Evolutionary conservation across 1,139 yeast genomes (phyloP).

Genomic region (Suhomyces wounanorum): DNA sequence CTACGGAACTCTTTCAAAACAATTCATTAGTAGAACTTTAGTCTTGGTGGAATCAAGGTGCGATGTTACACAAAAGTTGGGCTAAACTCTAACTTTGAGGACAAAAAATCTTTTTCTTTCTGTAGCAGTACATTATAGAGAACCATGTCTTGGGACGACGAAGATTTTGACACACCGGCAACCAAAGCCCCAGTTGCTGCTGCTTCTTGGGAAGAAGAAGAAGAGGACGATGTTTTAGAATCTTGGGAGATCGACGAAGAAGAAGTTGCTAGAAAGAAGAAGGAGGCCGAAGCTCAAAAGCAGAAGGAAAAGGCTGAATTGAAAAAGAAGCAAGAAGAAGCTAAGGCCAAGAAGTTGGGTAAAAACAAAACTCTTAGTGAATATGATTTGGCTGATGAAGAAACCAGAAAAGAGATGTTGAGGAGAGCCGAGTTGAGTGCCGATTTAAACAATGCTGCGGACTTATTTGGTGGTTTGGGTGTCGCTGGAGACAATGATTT

Average conservation of each 20-base stretch:
- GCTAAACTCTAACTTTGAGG: conserved; percentile 1
- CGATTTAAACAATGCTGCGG: conserved; percentile 91
- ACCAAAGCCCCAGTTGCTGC: conserved; percentile 40
- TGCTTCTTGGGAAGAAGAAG: conserved; percentile 84
- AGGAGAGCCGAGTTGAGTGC: conserved; percentile 79
- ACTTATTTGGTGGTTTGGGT: conserved; percentile 81
- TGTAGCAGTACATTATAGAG: not conserved
- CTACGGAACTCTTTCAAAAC: not conserved
- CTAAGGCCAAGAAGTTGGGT: conserved; percentile 31
- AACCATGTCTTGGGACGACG: conserved; percentile 73
- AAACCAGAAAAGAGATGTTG: conserved; percentile 69
- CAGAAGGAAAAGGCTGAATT: conserved; percentile 44
- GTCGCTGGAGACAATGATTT: conserved; percentile 54
- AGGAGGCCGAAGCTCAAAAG: conserved; percentile 40
- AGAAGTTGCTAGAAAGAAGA: conserved; percentile 54
- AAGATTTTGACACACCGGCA: conserved; percentile 75
- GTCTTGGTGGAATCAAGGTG: not conserved
- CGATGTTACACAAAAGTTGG: conserved; percentile 8
- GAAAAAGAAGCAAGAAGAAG: conserved; percentile 41
- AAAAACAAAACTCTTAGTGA: conserved; percentile 36
- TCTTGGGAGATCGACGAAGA: conserved; percentile 86
- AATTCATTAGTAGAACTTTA: not conserved
- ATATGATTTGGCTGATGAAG: conserved; percentile 63
- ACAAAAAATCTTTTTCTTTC: conserved; percentile 10
- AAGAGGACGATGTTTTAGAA: conserved; percentile 67